phyloP scores from a whole-genome alignment of 306 rosid genomes.

The Fagus crenata region DNA sequence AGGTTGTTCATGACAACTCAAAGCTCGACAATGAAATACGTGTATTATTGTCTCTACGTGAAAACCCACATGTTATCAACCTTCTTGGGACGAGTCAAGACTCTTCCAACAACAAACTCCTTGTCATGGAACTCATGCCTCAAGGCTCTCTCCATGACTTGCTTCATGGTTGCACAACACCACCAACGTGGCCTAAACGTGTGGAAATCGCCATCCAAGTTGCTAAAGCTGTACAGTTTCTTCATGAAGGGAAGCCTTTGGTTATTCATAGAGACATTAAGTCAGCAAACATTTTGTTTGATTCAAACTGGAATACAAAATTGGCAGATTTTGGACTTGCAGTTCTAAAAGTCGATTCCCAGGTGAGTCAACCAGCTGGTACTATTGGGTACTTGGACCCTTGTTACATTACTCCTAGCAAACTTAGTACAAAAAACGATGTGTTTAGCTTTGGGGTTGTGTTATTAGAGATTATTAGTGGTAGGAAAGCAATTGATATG shows the following conservation, averaged over 20 bases:
- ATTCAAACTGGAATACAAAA: constrained; percentile 43
- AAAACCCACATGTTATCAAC: constrained; percentile 33
- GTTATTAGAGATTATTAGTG: constrained; percentile 51
- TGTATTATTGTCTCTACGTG: constrained; percentile 19
- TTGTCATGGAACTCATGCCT: constrained; percentile 59
- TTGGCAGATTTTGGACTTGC: constrained; percentile 72
- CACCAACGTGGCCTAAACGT: constrained; percentile 46
- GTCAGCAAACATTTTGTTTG: constrained; percentile 54
- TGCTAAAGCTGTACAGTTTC: constrained; percentile 44
- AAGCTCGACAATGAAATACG: constrained; percentile 50
- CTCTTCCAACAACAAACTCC: constrained; percentile 21
- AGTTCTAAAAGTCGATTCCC: constrained; percentile 15
- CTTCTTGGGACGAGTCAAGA: constrained; percentile 44
- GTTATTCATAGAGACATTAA: constrained; percentile 67
- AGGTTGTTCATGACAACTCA: constrained; percentile 16
- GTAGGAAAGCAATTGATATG: constrained; percentile 49
- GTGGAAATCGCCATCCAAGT: constrained; percentile 42
- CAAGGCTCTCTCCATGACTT: constrained; percentile 55
- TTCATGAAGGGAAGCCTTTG: constrained; percentile 42
- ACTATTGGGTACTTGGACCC: constrained; percentile 64
- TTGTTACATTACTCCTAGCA: constrained; percentile 41
- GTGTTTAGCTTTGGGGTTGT: constrained; percentile 62
- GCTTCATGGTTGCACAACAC: constrained; percentile 29
- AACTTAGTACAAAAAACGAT: constrained; percentile 54
- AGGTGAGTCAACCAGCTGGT: constrained; percentile 45